Evolutionary conservation across 495 filamentous ascomycete species (phyloP), one percentile per base, ranked within the genome.

Genomic region (Penicilliopsis zonata): DNA sequence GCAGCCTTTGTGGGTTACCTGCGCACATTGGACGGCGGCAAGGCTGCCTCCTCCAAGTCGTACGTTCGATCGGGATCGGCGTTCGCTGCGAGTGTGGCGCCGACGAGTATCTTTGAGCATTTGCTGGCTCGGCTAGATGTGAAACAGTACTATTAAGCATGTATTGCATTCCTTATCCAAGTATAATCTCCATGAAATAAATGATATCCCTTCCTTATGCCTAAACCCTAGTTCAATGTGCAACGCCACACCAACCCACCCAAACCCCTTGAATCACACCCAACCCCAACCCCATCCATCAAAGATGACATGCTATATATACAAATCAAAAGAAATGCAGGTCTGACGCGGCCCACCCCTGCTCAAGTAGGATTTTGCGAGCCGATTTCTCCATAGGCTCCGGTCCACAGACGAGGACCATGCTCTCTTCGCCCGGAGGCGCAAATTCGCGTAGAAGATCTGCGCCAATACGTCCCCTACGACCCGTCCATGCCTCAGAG

Each of bases 401-500:
- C 0, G 88, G 88, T 7, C 88, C 88, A 61, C 88, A 95, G 26
- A 94, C 67, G 37, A 96, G 49, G 23, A 80, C 79, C 64, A 96
- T 56, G 4, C 68, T 63, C 18, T 76, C 70, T 2, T 57, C 65
- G 23, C 59, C 61, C 3, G 47, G 54, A 6, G 36, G 33, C 5
- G 74, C 70, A 49, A 83, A 74, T 41, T 72, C 60, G 38, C 69
- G 59, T 23, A 90, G 54, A 31, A 94, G 44, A 7, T 61, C 63
- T 41, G 54, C 61, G 20, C 66, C 67, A 33, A 95, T 76, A 33
- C 86, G 59, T 0, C 88, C 88, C 30, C 55, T 65, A 23, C 74
- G 50, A 0, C 86, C 88, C 8, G 53, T 53, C 88, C 88, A 94
- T 2, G 50, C 52, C 1, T 59, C 52, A 0, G 79, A 69, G 9